phyloP scores from a whole-genome alignment of 2,329 filamentous ascomycete species.

The Myrmaecium sp. region DNA sequence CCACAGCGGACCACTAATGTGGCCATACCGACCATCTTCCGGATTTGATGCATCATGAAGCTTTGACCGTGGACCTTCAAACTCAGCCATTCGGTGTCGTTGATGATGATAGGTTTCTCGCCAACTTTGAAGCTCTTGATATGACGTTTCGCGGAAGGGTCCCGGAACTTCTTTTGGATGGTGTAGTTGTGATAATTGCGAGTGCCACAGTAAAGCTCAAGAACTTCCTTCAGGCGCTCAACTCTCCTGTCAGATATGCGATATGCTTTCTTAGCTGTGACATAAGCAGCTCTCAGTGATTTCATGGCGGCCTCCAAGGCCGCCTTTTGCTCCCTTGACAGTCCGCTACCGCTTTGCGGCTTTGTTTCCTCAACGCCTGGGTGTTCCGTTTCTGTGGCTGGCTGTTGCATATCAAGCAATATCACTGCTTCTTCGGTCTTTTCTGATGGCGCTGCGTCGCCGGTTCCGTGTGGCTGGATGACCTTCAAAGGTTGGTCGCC shows the following conservation, averaged over 20 bases:
- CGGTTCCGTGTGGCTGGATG: slow-evolving; percentile 1
- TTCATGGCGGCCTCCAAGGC: slow-evolving; percentile 28
- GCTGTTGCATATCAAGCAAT: slow-evolving; percentile 9
- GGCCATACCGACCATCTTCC: slow-evolving; percentile 95
- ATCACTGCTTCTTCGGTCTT: slow-evolving; percentile 15
- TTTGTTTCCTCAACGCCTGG: slow-evolving; percentile 8
- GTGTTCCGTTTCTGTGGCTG: background rate
- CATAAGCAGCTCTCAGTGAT: slow-evolving; percentile 60
- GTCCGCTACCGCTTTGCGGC: slow-evolving; percentile 1
- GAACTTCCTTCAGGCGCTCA: slow-evolving; percentile 54
- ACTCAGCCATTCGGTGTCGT: slow-evolving; percentile 87
- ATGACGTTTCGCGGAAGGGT: slow-evolving; percentile 71
- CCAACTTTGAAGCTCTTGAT: slow-evolving; percentile 78
- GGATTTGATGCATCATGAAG: slow-evolving; percentile 99
- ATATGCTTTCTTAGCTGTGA: slow-evolving; percentile 68
- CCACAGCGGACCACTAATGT: slow-evolving; percentile 73
- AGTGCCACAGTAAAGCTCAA: slow-evolving; percentile 66
- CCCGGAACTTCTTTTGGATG: slow-evolving; percentile 64
- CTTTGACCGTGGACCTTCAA: slow-evolving; percentile 93
- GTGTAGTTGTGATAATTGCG: slow-evolving; percentile 97
- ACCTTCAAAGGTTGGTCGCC: slow-evolving; percentile 9
- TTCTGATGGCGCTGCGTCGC: slow-evolving; percentile 6
- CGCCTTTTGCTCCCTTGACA: slow-evolving; percentile 11
- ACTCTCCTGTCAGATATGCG: slow-evolving; percentile 59
- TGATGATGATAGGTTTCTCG: slow-evolving; percentile 55